Conservation (phyloP, 495 filamentous ascomycete genomes). For the Aspergillus ellipticus region DNA sequence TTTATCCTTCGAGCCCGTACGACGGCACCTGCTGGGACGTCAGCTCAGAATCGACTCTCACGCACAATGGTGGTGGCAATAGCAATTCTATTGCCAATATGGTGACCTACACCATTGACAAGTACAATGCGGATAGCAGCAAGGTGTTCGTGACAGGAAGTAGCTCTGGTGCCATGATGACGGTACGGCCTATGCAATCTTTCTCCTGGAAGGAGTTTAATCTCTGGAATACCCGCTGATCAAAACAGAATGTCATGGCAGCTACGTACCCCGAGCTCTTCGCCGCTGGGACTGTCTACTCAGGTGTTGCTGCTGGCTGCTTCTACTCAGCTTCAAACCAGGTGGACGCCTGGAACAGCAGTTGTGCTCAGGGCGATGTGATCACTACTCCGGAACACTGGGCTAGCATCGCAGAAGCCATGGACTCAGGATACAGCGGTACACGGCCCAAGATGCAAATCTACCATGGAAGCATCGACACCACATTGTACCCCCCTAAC, state of each 20-base stretch:
- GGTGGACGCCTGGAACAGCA: constrained; percentile 20
- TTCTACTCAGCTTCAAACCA: constrained; percentile 49
- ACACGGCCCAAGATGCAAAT: constrained; percentile 55
- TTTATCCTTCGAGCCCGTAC: constrained; percentile 50
- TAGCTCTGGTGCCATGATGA: constrained; percentile 58
- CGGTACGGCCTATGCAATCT: constrained; percentile 22
- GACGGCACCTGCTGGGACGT: constrained; percentile 59
- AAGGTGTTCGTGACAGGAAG: constrained; percentile 51
- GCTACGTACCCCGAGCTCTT: constrained; percentile 58
- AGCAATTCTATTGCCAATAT: constrained; percentile 58
- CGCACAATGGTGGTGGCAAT: constrained; percentile 56
- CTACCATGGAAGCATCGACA: constrained; percentile 50
- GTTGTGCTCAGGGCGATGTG: constrained; percentile 48
- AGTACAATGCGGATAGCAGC: constrained; percentile 46
- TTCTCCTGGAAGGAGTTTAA: no score
- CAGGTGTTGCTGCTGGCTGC: constrained; percentile 60
- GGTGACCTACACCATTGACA: constrained; percentile 48
- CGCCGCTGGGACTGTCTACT: constrained; percentile 53
- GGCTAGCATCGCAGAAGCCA: constrained; percentile 45
- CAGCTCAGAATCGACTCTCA: constrained; percentile 48
- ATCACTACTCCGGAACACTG: constrained; percentile 46
- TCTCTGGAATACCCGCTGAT: background rate
- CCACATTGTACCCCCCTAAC: constrained; percentile 45
- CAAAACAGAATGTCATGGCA: constrained; percentile 46
- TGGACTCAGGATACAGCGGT: constrained; percentile 54